These are phyloP conservation scores for Pythium dissotocum DNA, from an alignment of 352 stramenopile species.

Conservation along the genomic window DNA sequence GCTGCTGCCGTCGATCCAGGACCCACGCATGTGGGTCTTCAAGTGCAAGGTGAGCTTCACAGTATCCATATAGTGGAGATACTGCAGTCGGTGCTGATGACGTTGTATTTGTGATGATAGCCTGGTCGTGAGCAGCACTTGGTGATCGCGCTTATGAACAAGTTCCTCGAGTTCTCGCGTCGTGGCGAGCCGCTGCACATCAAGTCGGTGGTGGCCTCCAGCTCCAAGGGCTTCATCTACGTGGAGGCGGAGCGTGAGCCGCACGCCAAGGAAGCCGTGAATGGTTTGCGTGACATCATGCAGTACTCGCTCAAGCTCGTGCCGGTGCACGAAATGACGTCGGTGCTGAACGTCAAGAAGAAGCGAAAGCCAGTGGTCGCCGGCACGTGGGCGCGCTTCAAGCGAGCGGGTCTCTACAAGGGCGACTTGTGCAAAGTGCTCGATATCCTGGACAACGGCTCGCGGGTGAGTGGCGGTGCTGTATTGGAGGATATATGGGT, in stretches of 20 bases:
- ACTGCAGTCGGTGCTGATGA: background rate
- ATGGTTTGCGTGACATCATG: slow-evolving; percentile 80
- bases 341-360: slow-evolving; percentile 85
- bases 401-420: slow-evolving; percentile 86
- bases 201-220: slow-evolving; percentile 86
- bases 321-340: slow-evolving; percentile 89
- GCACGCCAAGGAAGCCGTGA: slow-evolving; percentile 83
- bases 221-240: slow-evolving; percentile 90
- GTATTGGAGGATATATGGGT: background rate
- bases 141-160: slow-evolving; percentile 89
- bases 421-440: slow-evolving; percentile 87
- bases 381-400: slow-evolving; percentile 84
- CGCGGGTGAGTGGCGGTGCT: slow-evolving; percentile 40
- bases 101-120: slow-evolving; percentile 23
- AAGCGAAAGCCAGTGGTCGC: slow-evolving; percentile 79
- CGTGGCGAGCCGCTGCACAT: slow-evolving; percentile 83
- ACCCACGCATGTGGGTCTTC: slow-evolving; percentile 90
- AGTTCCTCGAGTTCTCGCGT: slow-evolving; percentile 84
- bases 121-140: slow-evolving; percentile 85
- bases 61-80: background rate
- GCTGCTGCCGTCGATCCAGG: slow-evolving; percentile 85
- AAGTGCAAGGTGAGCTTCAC: slow-evolving; percentile 74
- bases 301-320: slow-evolving; percentile 90
- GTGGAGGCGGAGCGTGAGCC: slow-evolving; percentile 86
- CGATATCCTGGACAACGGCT: slow-evolving; percentile 85